phyloP scores from a whole-genome alignment of 371 early-diverging fungal genomes.

The Dichotomocladium elegans region DNA sequence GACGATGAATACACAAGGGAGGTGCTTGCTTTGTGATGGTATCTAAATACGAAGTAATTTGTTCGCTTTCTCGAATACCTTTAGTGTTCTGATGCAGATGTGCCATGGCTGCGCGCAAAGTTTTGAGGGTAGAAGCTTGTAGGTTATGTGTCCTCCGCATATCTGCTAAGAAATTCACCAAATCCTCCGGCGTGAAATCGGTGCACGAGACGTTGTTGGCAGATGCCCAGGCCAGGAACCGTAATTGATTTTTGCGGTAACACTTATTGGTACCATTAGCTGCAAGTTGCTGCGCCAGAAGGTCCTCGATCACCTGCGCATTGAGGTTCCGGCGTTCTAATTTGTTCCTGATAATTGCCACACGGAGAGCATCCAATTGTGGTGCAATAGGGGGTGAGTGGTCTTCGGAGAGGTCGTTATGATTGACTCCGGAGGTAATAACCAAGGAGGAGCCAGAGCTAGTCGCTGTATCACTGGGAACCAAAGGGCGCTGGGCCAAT shows the following conservation, averaged over 20 bases:
- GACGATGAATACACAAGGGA: not conserved
- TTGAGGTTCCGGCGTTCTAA: not conserved
- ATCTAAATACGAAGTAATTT: not conserved
- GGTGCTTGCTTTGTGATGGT: not conserved
- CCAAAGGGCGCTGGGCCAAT: conserved; percentile 13
- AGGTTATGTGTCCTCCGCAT: too few relatives aligned
- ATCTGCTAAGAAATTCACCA: not conserved
- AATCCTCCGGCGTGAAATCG: not conserved
- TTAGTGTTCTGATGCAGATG: not conserved
- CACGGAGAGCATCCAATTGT: not conserved
- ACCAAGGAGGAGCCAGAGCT: not conserved
- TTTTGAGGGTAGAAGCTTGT: not conserved
- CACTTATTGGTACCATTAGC: not conserved
- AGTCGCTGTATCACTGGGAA: conserved; percentile 10
- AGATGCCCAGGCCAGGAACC: not conserved
- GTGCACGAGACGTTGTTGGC: not conserved
- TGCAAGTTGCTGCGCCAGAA: too few relatives aligned
- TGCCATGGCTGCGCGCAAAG: not conserved
- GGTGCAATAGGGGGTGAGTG: conserved; percentile 1
- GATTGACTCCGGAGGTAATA: not conserved
- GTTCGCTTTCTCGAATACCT: not conserved
- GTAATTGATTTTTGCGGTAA: not conserved
- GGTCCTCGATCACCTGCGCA: not conserved
- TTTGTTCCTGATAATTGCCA: not conserved
- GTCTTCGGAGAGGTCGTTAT: conserved; percentile 1